These are phyloP conservation scores for Tetradesmus lagerheimii DNA, from an alignment of 139 green algal genomes.

Conservation along the genomic window DNA sequence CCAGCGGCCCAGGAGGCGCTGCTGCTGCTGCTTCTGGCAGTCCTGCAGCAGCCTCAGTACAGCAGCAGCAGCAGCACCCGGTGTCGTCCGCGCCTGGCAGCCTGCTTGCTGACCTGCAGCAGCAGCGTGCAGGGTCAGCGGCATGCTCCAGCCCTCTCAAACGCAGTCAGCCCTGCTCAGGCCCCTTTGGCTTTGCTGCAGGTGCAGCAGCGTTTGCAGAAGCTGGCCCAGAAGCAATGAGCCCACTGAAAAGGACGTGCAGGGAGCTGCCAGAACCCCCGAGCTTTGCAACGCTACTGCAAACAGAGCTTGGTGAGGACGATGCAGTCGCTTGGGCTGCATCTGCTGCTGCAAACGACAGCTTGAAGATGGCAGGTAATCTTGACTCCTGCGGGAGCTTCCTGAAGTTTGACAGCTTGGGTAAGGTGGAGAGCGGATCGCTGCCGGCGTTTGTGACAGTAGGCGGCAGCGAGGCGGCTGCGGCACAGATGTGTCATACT, in stretches of 20 bases:
- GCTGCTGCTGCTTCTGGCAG: not conserved
- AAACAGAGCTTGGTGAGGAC: not conserved
- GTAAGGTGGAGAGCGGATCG: not conserved
- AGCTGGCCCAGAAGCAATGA: not conserved
- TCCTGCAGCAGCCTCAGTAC: not conserved
- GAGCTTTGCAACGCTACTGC: constrained; percentile 18
- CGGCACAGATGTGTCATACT: not conserved
- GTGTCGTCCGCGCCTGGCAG: not conserved
- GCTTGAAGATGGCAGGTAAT: not conserved
- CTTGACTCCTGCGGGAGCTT: not conserved
- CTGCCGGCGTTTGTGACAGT: not conserved
- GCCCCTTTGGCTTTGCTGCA: not conserved
- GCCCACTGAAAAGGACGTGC: constrained; percentile 31
- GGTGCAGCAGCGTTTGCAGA: not conserved
- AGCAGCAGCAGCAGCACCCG: not conserved
- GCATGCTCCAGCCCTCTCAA: constrained; percentile 46
- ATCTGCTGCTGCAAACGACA: not conserved
- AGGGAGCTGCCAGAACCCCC: constrained; percentile 17
- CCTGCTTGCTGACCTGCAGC: not conserved
- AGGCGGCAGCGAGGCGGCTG: not conserved
- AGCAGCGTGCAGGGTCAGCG: not conserved
- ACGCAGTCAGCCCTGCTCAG: not conserved
- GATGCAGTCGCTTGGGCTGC: constrained; percentile 34
- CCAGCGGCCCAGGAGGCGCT: not conserved
- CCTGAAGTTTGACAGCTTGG: constrained; percentile 9